These are phyloP conservation scores for Cadophora luteo-olivacea DNA, from an alignment of 2,329 filamentous ascomycete species.

Conservation along the genomic window DNA sequence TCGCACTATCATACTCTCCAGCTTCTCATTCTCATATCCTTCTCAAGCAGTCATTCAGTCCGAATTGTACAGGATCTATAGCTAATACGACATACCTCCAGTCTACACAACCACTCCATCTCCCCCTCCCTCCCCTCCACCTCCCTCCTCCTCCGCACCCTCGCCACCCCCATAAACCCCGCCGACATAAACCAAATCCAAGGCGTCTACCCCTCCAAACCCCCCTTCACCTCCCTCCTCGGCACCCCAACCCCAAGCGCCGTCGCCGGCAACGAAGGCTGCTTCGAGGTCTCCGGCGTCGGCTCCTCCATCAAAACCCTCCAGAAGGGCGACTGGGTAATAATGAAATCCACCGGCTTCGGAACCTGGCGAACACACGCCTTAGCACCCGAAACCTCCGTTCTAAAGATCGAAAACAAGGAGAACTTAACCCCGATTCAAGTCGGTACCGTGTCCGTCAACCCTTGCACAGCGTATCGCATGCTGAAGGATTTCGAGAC, in stretches of 20 bases:
- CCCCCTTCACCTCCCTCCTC: slow-evolving; percentile 75
- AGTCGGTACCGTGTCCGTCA: slow-evolving; percentile 87
- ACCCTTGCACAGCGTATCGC: slow-evolving; percentile 92
- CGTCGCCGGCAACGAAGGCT: slow-evolving; percentile 88
- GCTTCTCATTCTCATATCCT: not conserved
- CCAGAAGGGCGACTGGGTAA: slow-evolving; percentile 87
- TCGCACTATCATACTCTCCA: not conserved
- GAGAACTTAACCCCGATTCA: slow-evolving; percentile 76
- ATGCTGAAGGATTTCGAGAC: slow-evolving; percentile 83
- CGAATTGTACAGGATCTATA: not conserved
- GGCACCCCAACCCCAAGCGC: slow-evolving; percentile 79
- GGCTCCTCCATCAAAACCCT: slow-evolving; percentile 62
- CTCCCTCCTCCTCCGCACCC: slow-evolving; percentile 80
- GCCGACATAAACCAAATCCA: slow-evolving; percentile 98
- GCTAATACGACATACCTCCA: not conserved
- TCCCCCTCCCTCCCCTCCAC: slow-evolving; percentile 72
- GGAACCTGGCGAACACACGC: slow-evolving; percentile 97
- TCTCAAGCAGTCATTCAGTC: not conserved
- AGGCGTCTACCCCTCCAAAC: slow-evolving; percentile 90
- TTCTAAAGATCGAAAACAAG: slow-evolving; percentile 74
- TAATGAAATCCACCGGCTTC: slow-evolving; percentile 82
- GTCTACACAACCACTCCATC: slow-evolving; percentile 58
- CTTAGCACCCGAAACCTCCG: slow-evolving; percentile 62
- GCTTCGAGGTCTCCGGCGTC: slow-evolving; percentile 83
- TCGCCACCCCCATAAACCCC: slow-evolving; percentile 93